These are phyloP conservation scores for Wickerhamomyces canadensis DNA, from an alignment of 805 yeast species.

Conservation along the genomic window DNA sequence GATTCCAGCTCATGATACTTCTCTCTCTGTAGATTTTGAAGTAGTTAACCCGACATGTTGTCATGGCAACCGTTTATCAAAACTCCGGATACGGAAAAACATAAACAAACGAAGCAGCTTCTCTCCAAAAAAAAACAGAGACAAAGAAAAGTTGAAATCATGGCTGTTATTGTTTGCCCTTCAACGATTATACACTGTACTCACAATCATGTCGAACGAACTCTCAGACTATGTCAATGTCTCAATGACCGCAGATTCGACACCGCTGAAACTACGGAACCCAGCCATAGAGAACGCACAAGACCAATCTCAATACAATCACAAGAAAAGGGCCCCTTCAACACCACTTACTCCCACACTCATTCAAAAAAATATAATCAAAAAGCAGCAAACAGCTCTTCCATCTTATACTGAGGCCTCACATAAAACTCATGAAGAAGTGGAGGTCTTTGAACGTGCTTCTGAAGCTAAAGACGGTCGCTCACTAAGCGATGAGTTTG, in stretches of 20 bases:
- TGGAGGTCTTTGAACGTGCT: background rate
- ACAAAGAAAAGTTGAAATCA: background rate
- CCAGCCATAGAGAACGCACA: slow-evolving; percentile 13
- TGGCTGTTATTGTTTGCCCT: too few species aligned
- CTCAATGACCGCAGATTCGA: slow-evolving; percentile 9
- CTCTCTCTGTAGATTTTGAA: too few species aligned
- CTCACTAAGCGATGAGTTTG: background rate
- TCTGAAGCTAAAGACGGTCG: background rate
- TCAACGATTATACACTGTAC: too few species aligned
- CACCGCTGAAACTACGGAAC: slow-evolving; percentile 17
- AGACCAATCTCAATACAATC: slow-evolving; percentile 2
- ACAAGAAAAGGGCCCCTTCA: slow-evolving; percentile 22
- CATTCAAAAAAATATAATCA: slow-evolving; percentile 18
- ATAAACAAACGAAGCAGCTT: background rate
- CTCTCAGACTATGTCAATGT: slow-evolving; percentile 13
- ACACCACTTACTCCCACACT: slow-evolving; percentile 25
- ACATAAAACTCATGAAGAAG: background rate
- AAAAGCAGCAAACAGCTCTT: slow-evolving; percentile 10
- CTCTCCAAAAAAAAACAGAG: background rate
- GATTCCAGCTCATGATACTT: too few species aligned
- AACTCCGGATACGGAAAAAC: background rate
- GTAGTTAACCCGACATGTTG: too few species aligned
- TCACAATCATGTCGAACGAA: slow-evolving; percentile 3
- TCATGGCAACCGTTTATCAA: too few species aligned
- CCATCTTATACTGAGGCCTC: too few species aligned